Base-by-base conservation (phyloP, 108 stramenopile species). In the Skeletonema tropicum region DNA sequence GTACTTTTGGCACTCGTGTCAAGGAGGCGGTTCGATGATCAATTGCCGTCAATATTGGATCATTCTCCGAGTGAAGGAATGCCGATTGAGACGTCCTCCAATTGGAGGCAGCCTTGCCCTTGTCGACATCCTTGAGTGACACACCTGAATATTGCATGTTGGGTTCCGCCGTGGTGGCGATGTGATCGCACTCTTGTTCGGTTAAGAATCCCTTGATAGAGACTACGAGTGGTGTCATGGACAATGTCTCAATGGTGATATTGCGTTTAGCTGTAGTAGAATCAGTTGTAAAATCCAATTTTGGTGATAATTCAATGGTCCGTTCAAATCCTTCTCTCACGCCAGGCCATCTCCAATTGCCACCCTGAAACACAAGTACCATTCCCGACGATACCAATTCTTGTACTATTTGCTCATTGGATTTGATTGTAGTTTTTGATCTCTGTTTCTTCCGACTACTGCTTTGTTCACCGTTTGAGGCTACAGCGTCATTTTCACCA, bases 31-130 rank as follows among this genome's bases (percentile, higher is more conserved):
- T 90, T 14, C 92, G 71, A 26, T 83, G 30, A 19, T 96, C 93
- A 61, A 96, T 82, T 0, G 58, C 74, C 13, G 64, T 66, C 23
- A 93, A 66, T n/a, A 77, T 60, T 15, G 61, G 36, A 33, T 90
- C 74, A 9, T 64, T 52, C 10, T 46, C 41, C 14, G 87, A 64
- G 6, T 61, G 46, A 39, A 96, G 64, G 70, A 96, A 96, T 15
- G 91, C 76, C 0, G 89, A 83, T 66, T 90, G 86, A 36, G 90
- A 92, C 8, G 96, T 97, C 60, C 96, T 89, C 88, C 92, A 97
- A 59, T 97, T 90, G 19, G 89, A 85, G 26, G 92, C 88, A n/a
- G 87, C 83, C 64, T 90, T 89, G 29, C 94, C 96, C 60, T 88
- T 83, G 59, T 95, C 94, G 30, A 74, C 76, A 74, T 97, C 96